Evolutionary conservation across 2,329 filamentous ascomycete species (phyloP).

Genomic region (Colletotrichum sp.): DNA sequence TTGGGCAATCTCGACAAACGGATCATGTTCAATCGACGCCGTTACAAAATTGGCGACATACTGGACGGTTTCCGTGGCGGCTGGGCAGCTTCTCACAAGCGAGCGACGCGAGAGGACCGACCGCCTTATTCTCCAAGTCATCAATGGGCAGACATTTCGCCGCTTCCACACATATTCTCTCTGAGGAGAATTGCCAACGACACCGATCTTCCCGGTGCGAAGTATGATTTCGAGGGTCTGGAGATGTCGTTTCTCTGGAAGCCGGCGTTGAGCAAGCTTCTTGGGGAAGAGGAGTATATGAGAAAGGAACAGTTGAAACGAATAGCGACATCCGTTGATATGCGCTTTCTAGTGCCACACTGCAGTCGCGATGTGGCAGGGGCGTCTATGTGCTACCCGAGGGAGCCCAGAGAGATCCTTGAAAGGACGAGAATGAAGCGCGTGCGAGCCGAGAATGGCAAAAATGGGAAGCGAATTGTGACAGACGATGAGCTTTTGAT

Average conservation of each 20-base stretch:
- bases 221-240: slow-evolving; percentile 5
- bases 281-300: slow-evolving; percentile 20
- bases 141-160: neutral
- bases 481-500: neutral
- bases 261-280: slow-evolving; percentile 17
- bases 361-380: neutral
- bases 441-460: neutral
- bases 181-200: slow-evolving; percentile 20
- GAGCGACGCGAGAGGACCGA: neutral
- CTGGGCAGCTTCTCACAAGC: neutral
- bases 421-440: neutral
- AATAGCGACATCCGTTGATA: neutral
- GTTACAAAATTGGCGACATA: neutral
- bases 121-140: neutral
- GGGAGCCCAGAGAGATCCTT: neutral
- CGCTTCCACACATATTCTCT: slow-evolving; percentile 7
- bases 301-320: neutral
- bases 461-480: neutral
- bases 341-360: neutral
- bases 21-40: neutral
- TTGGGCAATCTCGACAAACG: neutral
- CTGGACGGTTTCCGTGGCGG: neutral
- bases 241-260: slow-evolving; percentile 17
- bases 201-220: slow-evolving; percentile 15
- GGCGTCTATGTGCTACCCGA: neutral